Percentiles rank a stretch among this genome's conserved stretches.
Conservation (phyloP, 164 flowering plant species). For the Aristolochia californica region DNA sequence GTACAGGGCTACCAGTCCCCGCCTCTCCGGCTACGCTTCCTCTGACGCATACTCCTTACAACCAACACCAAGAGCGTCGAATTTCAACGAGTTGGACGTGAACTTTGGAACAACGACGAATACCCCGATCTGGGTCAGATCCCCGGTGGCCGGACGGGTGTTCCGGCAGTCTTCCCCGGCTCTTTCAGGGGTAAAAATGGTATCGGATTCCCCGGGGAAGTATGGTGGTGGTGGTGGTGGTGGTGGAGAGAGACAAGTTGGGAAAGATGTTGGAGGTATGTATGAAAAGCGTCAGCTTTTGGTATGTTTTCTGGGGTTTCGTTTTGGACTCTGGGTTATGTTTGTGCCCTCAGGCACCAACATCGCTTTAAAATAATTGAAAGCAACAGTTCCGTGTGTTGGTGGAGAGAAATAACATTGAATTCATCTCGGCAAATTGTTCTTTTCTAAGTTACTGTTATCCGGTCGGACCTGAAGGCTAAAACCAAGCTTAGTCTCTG, state of each 20-base stretch:
- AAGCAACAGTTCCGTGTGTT: too few species aligned
- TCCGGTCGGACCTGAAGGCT: too few species aligned
- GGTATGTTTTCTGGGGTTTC: not conserved
- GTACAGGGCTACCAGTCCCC: constrained; percentile 34
- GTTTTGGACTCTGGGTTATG: not conserved
- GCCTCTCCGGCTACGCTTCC: constrained; percentile 47
- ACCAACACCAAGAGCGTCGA: constrained; percentile 53
- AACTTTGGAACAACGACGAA: constrained; percentile 17
- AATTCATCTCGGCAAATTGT: too few species aligned
- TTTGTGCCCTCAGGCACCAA: not conserved
- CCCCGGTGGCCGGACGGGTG: constrained; percentile 34
- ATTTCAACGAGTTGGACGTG: constrained; percentile 41
- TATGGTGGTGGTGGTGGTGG: too few species aligned
- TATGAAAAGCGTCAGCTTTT: not conserved
- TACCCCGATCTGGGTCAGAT: constrained; percentile 33
- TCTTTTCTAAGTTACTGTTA: too few species aligned
- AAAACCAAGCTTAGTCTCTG: too few species aligned
- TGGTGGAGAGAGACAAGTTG: constrained; percentile 19
- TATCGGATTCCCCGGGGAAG: constrained; percentile 37
- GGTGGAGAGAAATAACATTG: too few species aligned
- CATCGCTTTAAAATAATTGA: not conserved
- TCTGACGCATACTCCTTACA: constrained; percentile 58
- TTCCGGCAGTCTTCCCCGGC: constrained; percentile 37
- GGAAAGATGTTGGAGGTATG: constrained; percentile 32
- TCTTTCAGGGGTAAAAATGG: constrained; percentile 20